Evolutionary conservation across 352 stramenopile genomes (phyloP), one percentile per base, ranked within the genome.

Genomic region (Globisporangium spinosum): DNA sequence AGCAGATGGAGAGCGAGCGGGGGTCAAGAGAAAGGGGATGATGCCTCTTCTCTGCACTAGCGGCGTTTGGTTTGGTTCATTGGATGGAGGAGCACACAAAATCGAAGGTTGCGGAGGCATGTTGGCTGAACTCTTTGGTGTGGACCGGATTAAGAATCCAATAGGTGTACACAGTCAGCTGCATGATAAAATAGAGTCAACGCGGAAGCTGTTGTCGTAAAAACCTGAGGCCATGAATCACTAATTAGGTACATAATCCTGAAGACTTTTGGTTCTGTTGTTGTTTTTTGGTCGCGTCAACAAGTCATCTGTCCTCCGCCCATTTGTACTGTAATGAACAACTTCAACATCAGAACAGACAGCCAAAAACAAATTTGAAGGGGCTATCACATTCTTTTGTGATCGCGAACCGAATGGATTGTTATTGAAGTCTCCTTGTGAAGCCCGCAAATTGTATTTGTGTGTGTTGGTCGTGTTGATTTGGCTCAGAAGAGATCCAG

Each of bases 391-490:
- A 13, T 10, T 58, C 23, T 32, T 58, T 38, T 58, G 53, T 58
- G 53, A 58, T 25, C 6, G 7, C 53, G 25, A 58, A 58, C 53
- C 43, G 43, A 51, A 51, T 58, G 25, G 53, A 58, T 58, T 34
- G 51, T 20, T 35, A 22, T 13, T 58, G 10, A 15, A n/a, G 29
- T 7, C 12, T 23, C 9, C 13, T 25, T n/a, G 23, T 15, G 8
- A 56, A 56, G n/a, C 23, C 34, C 53, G 13, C 25, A 38, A 38
- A 10, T n/a, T 51, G 17, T 47, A 1, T 43, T 43, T 47, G 38
- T 40, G 9, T 20, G 38, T 49, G 40, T 20, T n/a, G 40, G n/a
- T n/a, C 5, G 38, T 49, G 40, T 20, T n/a, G 13, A 49, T n/a
- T 7, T 49, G 40, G 15, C 40, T 20, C 4, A 49, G 15, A n/a